Percentiles rank a stretch among this genome's conserved stretches.
Evolutionary conservation across 2,329 filamentous ascomycete genomes (phyloP).

Genomic region (Zymoseptoria pseudotritici): DNA sequence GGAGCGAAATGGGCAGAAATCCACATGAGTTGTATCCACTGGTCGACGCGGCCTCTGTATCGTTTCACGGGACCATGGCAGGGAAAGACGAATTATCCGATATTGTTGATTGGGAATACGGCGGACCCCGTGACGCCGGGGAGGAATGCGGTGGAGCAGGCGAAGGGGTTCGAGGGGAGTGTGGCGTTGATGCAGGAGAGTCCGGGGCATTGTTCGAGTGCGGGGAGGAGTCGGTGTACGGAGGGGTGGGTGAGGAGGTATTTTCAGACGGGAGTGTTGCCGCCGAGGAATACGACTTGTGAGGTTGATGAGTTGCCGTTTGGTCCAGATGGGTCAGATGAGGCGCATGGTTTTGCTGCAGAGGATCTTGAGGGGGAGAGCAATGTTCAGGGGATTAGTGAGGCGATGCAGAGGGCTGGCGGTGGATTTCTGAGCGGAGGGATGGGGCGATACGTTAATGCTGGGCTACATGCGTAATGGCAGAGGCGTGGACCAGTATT

Average conservation of each 20-base stretch:
- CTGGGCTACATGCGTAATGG: no score
- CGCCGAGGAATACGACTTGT: conserved; percentile 23
- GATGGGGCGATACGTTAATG: no score
- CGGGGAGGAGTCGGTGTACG: conserved; percentile 24
- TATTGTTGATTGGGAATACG: conserved; percentile 28
- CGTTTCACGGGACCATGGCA: conserved; percentile 26
- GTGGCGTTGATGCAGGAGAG: conserved; percentile 28
- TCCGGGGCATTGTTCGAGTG: conserved; percentile 26
- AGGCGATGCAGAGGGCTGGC: conserved; percentile 6
- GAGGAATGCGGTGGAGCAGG: conserved; percentile 30
- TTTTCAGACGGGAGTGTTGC: conserved; percentile 28
- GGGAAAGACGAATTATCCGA: conserved; percentile 23
- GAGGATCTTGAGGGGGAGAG: conserved; percentile 1
- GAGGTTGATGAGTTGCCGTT: conserved; percentile 25
- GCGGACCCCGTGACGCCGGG: conserved; percentile 31
- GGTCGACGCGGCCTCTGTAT: conserved; percentile 30
- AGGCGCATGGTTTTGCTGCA: not conserved
- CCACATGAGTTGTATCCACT: conserved; percentile 33
- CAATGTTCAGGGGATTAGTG: conserved; percentile 1
- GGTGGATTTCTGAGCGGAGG: conserved; percentile 1
- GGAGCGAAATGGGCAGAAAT: conserved; percentile 35
- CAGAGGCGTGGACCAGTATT: no score
- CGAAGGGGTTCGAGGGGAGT: conserved; percentile 24
- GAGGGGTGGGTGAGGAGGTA: conserved; percentile 24
- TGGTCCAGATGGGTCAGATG: conserved; percentile 3